Percentiles rank a stretch among this genome's conserved stretches.
Conservation (phyloP, 2,329 filamentous ascomycete species). For the Fusarium dlaminii region DNA sequence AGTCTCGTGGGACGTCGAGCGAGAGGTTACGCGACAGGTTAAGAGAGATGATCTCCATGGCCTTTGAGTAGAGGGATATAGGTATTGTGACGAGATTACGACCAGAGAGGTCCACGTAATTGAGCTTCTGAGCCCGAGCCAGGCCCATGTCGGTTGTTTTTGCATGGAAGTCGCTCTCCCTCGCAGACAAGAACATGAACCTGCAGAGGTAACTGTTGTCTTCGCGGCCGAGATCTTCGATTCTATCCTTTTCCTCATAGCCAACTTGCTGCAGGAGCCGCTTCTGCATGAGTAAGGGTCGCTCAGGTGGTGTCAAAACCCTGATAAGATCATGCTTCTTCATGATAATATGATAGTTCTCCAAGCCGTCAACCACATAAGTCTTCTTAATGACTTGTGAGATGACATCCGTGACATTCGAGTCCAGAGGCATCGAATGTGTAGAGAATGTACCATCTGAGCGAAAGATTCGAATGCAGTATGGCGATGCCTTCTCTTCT, state of each 20-base stretch:
- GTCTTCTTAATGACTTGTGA: conserved; percentile 94
- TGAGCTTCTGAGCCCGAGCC: conserved; percentile 87
- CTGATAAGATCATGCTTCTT: conserved; percentile 90
- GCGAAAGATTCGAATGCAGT: conserved; percentile 95
- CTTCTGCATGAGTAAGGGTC: conserved; percentile 92
- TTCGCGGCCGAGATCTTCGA: conserved; percentile 94
- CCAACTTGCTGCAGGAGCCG: conserved; percentile 89
- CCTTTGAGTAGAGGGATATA: conserved; percentile 91
- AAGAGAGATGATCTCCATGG: conserved; percentile 90
- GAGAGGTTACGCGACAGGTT: conserved; percentile 94
- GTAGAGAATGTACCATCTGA: conserved; percentile 95
- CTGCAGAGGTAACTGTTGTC: conserved; percentile 97
- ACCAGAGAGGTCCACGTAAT: conserved; percentile 89
- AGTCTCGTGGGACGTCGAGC: conserved; percentile 92
- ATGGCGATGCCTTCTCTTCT: conserved; percentile 79
- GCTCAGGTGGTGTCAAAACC: conserved; percentile 80
- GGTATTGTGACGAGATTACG: conserved; percentile 94
- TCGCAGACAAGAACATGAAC: conserved; percentile 91
- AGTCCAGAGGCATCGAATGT: conserved; percentile 82
- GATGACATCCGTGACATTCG: conserved; percentile 87
- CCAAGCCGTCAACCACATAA: conserved; percentile 86
- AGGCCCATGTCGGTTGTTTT: conserved; percentile 79
- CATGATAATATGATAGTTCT: conserved; percentile 96
- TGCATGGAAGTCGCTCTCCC: conserved; percentile 82
- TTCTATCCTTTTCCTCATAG: conserved; percentile 84